Conservation (phyloP, 2,329 filamentous ascomycete species). For the Sphaerostilbella broomeana region DNA sequence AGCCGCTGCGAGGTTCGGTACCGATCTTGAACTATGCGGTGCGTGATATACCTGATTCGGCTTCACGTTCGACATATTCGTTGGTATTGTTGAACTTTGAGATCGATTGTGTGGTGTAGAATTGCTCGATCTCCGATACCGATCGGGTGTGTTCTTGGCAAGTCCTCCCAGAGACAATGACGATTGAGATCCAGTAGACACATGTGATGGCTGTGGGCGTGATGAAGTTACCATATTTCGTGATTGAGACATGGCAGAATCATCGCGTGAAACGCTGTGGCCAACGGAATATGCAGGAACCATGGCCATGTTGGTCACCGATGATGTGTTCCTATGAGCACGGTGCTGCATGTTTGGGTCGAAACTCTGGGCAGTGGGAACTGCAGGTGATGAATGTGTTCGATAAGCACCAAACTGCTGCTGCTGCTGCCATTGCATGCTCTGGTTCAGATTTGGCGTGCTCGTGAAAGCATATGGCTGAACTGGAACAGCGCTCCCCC, state of each 20-base stretch:
- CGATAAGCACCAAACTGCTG: conserved; percentile 43
- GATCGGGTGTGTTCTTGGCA: conserved; percentile 57
- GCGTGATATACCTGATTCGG: conserved; percentile 26
- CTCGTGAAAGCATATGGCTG: conserved; percentile 72
- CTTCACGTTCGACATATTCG: conserved; percentile 20
- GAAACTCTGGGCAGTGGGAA: conserved; percentile 28
- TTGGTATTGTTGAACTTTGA: conserved; percentile 29
- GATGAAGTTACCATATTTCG: conserved; percentile 34
- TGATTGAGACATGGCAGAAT: conserved; percentile 39
- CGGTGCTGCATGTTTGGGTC: conserved; percentile 20
- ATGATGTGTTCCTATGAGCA: conserved; percentile 28
- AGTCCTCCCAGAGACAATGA: conserved; percentile 32
- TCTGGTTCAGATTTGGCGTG: conserved; percentile 58
- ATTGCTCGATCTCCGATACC: conserved; percentile 65
- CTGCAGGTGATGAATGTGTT: conserved; percentile 39
- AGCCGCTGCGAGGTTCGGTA: conserved; percentile 45
- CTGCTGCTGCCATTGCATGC: conserved; percentile 49
- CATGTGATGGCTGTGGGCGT: conserved; percentile 36
- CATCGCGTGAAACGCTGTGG: conserved; percentile 44
- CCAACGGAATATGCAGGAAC: conserved; percentile 30
- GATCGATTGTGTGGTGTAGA: conserved; percentile 30
- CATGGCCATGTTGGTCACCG: conserved; percentile 36
- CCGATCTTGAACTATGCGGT: conserved; percentile 24
- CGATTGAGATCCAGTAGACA: conserved; percentile 39
- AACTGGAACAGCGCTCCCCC: conserved; percentile 51